These are phyloP conservation scores for Huntiella decipiens DNA, from an alignment of 2,329 filamentous ascomycete genomes.

Conservation along the genomic window DNA sequence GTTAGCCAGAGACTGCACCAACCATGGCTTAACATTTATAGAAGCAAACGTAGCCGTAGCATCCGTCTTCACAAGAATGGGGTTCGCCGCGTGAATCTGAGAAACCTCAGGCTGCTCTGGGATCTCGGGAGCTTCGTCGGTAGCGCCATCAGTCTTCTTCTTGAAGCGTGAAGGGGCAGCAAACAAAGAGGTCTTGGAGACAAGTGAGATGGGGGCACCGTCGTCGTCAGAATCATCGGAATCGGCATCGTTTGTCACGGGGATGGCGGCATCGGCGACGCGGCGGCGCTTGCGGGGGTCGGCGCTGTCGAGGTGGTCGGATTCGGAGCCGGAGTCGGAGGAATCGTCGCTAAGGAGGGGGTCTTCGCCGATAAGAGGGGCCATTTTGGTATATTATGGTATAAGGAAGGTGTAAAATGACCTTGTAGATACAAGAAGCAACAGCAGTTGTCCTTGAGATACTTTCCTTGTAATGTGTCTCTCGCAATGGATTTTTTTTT, in stretches of 20 bases:
- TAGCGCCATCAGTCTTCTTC: constrained; percentile 17
- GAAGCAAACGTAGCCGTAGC: constrained; percentile 48
- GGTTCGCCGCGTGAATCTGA: constrained; percentile 15
- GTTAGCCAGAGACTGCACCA: constrained; percentile 57
- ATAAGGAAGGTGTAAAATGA: too few species aligned
- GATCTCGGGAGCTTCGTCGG: constrained; percentile 4
- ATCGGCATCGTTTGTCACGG: constrained; percentile 12
- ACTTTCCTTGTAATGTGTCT: too few species aligned
- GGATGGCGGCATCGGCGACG: constrained; percentile 14
- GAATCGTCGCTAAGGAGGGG: neutral
- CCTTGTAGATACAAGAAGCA: too few species aligned
- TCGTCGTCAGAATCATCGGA: constrained; percentile 12
- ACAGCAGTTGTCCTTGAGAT: too few species aligned
- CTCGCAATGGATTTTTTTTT: too few species aligned
- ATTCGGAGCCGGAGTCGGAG: constrained; percentile 19
- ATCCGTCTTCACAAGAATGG: constrained; percentile 33
- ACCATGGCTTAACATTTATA: constrained; percentile 65
- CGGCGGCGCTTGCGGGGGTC: constrained; percentile 27
- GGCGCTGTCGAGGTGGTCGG: constrained; percentile 29
- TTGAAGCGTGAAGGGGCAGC: constrained; percentile 34
- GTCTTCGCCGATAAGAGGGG: neutral
- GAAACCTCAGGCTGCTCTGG: constrained; percentile 7
- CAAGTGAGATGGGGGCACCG: constrained; percentile 13
- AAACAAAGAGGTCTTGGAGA: constrained; percentile 18
- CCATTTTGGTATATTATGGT: neutral